A percentile compares a stretch with the other conserved stretches of the same genome.
Conservation (phyloP, 1,284 basidiomycete genomes). For the Microbotryomycetes sp. region DNA sequence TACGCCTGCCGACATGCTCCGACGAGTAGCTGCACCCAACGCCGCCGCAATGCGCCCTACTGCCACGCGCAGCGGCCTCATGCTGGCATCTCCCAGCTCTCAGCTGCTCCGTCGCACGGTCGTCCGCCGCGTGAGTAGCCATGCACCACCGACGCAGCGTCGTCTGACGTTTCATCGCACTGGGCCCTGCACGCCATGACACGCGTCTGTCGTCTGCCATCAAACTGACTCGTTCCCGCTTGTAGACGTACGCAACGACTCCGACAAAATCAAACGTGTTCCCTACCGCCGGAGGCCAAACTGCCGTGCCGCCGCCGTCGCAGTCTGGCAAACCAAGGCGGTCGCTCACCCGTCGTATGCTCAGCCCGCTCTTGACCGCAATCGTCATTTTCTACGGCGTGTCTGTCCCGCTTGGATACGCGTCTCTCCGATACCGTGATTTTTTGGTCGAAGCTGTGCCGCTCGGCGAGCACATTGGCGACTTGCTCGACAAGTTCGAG, state of each 20-base stretch:
- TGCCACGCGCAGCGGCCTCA: no score
- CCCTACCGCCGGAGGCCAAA: background rate
- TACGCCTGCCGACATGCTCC: no score
- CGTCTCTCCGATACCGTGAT: conserved; percentile 65
- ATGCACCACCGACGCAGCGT: no score
- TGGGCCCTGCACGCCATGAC: no score
- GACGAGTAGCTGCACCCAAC: no score
- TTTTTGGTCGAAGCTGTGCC: conserved; percentile 74
- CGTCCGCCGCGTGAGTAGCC: no score
- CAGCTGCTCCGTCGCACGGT: no score
- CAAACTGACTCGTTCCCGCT: no score
- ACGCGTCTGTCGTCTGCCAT: no score
- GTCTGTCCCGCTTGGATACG: conserved; percentile 65
- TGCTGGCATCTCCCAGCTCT: no score
- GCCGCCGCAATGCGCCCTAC: no score
- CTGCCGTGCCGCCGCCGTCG: background rate
- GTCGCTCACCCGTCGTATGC: conserved; percentile 38
- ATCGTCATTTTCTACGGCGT: conserved; percentile 59
- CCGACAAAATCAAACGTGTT: background rate
- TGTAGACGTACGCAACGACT: background rate
- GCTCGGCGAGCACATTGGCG: conserved; percentile 61
- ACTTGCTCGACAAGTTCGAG: conserved; percentile 67
- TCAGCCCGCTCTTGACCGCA: conserved; percentile 43
- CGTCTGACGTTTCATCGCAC: no score
- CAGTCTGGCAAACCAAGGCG: background rate